phyloP scores from a whole-genome alignment of 768 basidiomycete species.

The Rhodotorula toruloides region DNA sequence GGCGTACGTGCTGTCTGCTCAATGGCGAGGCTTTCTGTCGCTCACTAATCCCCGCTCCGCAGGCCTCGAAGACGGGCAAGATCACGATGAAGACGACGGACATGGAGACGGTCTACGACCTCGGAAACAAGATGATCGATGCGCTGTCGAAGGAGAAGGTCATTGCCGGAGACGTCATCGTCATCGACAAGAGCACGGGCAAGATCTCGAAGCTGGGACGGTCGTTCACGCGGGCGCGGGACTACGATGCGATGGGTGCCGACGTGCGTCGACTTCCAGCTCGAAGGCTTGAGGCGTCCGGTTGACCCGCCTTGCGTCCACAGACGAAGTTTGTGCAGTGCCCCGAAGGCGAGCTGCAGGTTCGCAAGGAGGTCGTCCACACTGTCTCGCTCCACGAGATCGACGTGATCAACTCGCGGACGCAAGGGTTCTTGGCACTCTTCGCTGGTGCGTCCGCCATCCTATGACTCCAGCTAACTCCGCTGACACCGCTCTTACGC shows the following conservation, averaged over 20 bases:
- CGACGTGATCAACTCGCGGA: conserved; percentile 97
- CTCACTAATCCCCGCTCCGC: not conserved
- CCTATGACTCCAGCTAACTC: no score
- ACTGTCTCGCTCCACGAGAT: conserved; percentile 98
- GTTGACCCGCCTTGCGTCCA: no score
- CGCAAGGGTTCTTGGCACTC: conserved; percentile 94
- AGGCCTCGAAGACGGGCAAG: conserved; percentile 98
- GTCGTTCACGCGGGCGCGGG: conserved; percentile 91
- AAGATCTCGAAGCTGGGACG: conserved; percentile 94
- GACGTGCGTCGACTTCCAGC: conserved; percentile 60
- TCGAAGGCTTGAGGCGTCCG: no score
- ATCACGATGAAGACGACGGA: conserved; percentile 96
- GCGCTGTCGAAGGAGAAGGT: conserved; percentile 95
- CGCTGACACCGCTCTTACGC: conserved; percentile 44
- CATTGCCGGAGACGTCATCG: conserved; percentile 81
- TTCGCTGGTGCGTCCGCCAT: conserved; percentile 46
- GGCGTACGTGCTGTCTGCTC: conserved; percentile 63
- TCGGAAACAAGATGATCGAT: conserved; percentile 99
- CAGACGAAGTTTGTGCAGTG: conserved; percentile 98
- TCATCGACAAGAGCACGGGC: conserved; percentile 95
- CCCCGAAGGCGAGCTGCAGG: conserved; percentile 96
- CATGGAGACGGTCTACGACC: conserved; percentile 99
- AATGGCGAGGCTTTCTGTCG: no score
- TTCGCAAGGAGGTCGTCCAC: conserved; percentile 93
- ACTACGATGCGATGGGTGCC: conserved; percentile 98